These are phyloP conservation scores for Aspergillus neoniger DNA, from an alignment of 2,329 filamentous ascomycete species.

Conservation along the genomic window DNA sequence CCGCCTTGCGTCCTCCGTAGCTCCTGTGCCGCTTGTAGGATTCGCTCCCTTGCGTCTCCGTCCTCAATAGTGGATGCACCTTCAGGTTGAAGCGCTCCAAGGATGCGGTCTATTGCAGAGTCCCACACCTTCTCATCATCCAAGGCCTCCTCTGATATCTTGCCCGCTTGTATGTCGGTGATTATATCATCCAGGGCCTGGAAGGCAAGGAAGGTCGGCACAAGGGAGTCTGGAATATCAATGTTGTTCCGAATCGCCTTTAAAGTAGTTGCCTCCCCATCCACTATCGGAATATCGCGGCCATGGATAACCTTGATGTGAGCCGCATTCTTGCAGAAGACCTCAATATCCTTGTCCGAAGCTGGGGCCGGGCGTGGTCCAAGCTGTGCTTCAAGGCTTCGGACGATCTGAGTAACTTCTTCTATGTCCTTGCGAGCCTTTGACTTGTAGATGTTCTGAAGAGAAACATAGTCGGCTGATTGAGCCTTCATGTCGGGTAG, in stretches of 20 bases:
- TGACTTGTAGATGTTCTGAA: slow-evolving; percentile 90
- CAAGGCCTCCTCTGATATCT: slow-evolving; percentile 25
- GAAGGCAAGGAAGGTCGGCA: slow-evolving; percentile 72
- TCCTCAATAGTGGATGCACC: slow-evolving; percentile 50
- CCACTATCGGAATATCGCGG: slow-evolving; percentile 55
- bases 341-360: slow-evolving; percentile 73
- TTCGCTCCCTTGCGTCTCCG: slow-evolving; percentile 53
- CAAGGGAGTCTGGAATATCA: slow-evolving; percentile 57
- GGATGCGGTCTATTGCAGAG: slow-evolving; percentile 30
- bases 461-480: slow-evolving; percentile 81
- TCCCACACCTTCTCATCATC: slow-evolving; percentile 39
- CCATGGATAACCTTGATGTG: slow-evolving; percentile 86
- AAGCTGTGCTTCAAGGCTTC: slow-evolving; percentile 54
- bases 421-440: slow-evolving; percentile 78
- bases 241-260: slow-evolving; percentile 45
- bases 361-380: slow-evolving; percentile 53
- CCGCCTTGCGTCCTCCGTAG: slow-evolving; percentile 75
- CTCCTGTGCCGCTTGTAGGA: slow-evolving; percentile 62
- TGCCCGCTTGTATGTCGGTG: slow-evolving; percentile 55
- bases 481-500: slow-evolving; percentile 98
- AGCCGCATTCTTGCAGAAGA: slow-evolving; percentile 93
- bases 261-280: slow-evolving; percentile 41
- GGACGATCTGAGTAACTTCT: slow-evolving; percentile 70
- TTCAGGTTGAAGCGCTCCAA: slow-evolving; percentile 39
- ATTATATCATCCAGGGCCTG: slow-evolving; percentile 47